Conservation (phyloP, 2,329 filamentous ascomycete species). For the Fusarium sp. region DNA sequence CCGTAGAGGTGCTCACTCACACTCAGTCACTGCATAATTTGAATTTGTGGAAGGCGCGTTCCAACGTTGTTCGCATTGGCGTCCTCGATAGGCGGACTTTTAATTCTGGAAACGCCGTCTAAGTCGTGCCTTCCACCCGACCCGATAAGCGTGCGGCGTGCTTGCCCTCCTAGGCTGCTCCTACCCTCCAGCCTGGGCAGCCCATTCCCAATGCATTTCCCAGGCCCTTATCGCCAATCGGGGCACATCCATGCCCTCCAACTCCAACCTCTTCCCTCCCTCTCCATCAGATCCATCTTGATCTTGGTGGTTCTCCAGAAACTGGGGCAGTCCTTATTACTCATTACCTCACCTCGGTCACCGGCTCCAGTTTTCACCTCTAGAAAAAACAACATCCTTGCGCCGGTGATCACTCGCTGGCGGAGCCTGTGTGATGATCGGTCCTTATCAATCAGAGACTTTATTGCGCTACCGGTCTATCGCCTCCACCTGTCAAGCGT, state of each 20-base stretch:
- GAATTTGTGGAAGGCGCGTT: conserved; percentile 5
- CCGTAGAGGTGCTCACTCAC: conserved; percentile 24
- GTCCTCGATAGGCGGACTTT: conserved; percentile 9
- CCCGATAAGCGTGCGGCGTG: conserved; percentile 9
- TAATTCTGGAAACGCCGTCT: conserved; percentile 1
- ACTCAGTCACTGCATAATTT: conserved; percentile 1
- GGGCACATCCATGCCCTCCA: conserved; percentile 11
- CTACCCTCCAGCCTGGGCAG: not conserved
- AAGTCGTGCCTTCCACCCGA: conserved; percentile 6
- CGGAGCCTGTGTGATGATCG: not conserved
- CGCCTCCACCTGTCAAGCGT: conserved; percentile 15
- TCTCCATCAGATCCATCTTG: not conserved
- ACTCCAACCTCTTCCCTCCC: not conserved
- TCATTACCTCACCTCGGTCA: not conserved
- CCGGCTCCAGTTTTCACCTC: not conserved
- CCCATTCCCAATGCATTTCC: not conserved
- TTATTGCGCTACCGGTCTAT: conserved; percentile 2
- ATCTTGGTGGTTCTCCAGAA: conserved; percentile 1
- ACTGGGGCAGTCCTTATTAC: not conserved
- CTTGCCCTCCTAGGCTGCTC: not conserved
- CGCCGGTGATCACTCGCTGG: not conserved
- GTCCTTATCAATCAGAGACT: conserved; percentile 19
- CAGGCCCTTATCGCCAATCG: conserved; percentile 5
- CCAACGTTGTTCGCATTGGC: not conserved
- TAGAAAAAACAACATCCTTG: not conserved